Percentiles rank a stretch among this genome's conserved stretches.
Conservation (phyloP, 805 yeast genomes). For the Torulaspora franciscae region DNA sequence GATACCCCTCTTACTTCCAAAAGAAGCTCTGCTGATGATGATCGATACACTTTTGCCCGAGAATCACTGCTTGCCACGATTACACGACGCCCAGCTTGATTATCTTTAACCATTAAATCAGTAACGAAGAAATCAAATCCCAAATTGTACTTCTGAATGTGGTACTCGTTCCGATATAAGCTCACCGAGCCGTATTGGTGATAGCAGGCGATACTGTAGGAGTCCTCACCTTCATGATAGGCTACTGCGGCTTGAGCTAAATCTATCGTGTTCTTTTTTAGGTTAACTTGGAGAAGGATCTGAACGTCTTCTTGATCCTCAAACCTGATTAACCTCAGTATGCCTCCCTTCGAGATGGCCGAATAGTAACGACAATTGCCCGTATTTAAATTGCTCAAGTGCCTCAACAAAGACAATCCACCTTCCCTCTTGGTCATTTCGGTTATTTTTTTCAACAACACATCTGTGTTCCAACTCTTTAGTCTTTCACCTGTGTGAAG, state of each 20-base stretch:
- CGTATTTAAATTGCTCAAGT: background rate
- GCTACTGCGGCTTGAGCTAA: constrained; percentile 5
- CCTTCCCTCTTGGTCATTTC: constrained; percentile 2
- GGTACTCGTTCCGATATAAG: background rate
- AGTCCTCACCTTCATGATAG: background rate
- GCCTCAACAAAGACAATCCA: background rate
- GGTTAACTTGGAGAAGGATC: background rate
- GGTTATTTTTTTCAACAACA: constrained; percentile 3
- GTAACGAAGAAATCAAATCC: constrained; percentile 5
- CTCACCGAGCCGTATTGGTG: constrained; percentile 1
- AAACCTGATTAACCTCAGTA: constrained; percentile 1
- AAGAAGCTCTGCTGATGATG: background rate
- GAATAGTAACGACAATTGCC: background rate
- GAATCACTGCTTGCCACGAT: constrained; percentile 11
- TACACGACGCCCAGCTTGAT: background rate
- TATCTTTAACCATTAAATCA: constrained; percentile 2
- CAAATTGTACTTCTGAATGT: background rate
- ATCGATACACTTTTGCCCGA: constrained; percentile 2
- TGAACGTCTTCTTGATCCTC: background rate
- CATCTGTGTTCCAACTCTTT: background rate
- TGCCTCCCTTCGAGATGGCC: constrained; percentile 3
- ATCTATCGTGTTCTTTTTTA: background rate
- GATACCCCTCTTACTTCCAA: constrained; percentile 7
- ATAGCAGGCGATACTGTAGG: constrained; percentile 3
- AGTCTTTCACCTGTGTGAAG: background rate